Base-by-base conservation (phyloP, 2,329 filamentous ascomycete genomes). In the Fusarium staphyleae region DNA sequence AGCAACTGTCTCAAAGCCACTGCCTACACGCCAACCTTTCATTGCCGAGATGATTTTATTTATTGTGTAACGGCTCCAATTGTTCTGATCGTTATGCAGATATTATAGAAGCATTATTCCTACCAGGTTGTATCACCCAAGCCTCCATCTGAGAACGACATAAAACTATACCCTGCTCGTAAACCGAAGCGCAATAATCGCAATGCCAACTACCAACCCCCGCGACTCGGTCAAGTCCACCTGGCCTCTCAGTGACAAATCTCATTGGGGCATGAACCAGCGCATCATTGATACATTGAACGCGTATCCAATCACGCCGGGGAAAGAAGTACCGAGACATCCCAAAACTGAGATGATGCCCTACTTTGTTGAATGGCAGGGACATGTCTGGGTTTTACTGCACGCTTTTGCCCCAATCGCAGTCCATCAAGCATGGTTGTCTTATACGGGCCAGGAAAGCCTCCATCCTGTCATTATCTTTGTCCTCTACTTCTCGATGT, bases 321-420 rank as follows among this genome's bases (percentile, higher is more conserved):
- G 48, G 10, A 46, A 48, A 9, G 30, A 43, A 3, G 48, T 55
- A 0, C 52, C 52, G 0, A 19, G 42, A 1, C 52, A 55, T 8
- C n/a, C 36, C 3, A 55, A 55, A 18, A 52, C 48, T 10, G 52
- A 55, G 3, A 55, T 33, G 28, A 33, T 52, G 3, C 48, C 52
- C 8, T 55, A 55, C 10, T 55, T 55, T 1, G 37, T 50, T 8
- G 29, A 55, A 3, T 55, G 52, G 52, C 52, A 55, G 15, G 28
- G 52, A 6, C 52, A 55, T 22, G 30, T 51, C 5, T 55, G 52
- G 52, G 16, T 55, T 18, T 28, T 55, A 2, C 3, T 52, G 16
- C 48, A 55, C 19, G 52, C 52, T 10, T 48, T 55, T n/a, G 28
- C 22, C 12, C 52, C 52, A 1, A 52, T 55, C 3, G 14, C 36